Percentiles rank a stretch among this genome's conserved stretches.
Evolutionary conservation across 2,329 filamentous ascomycete genomes (phyloP).

Genomic region (Calcarisporium arbuscula): DNA sequence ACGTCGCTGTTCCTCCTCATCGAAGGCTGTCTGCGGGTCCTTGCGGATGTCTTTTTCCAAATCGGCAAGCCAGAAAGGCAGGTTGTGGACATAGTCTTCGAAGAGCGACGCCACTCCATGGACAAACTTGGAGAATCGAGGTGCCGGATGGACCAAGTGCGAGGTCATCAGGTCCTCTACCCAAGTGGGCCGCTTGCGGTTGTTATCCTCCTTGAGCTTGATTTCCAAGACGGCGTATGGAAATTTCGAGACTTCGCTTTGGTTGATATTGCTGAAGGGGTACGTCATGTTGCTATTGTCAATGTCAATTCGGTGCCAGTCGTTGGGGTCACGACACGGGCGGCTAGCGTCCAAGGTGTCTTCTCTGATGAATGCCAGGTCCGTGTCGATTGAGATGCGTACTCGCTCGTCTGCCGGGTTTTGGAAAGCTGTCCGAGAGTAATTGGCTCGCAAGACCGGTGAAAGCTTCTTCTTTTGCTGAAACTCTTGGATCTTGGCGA

Average conservation of each 20-base stretch:
- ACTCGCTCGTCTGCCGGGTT: slow-evolving; percentile 88
- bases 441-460: slow-evolving; percentile 85
- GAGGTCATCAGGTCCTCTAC: slow-evolving; percentile 86
- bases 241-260: slow-evolving; percentile 86
- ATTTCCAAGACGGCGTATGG: slow-evolving; percentile 90
- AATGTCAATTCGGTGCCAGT: slow-evolving; percentile 90
- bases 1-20: slow-evolving; percentile 81
- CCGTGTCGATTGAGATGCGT: slow-evolving; percentile 86
- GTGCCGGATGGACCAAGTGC: slow-evolving; percentile 83
- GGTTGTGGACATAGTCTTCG: slow-evolving; percentile 90
- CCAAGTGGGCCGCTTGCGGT: slow-evolving; percentile 73
- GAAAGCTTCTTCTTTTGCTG: slow-evolving; percentile 71
- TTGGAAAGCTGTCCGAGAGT: slow-evolving; percentile 91
- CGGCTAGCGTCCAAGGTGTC: slow-evolving; percentile 71
- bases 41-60: slow-evolving; percentile 90
- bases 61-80: slow-evolving; percentile 93
- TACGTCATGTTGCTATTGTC: slow-evolving; percentile 77
- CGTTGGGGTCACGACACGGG: slow-evolving; percentile 80
- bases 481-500: slow-evolving; percentile 72
- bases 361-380: slow-evolving; percentile 79
- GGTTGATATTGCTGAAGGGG: slow-evolving; percentile 80
- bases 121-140: slow-evolving; percentile 93
- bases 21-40: slow-evolving; percentile 84
- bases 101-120: slow-evolving; percentile 89
- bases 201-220: slow-evolving; percentile 66